Evolutionary conservation across 2,329 filamentous ascomycete species (phyloP).

Genomic region (Fusarium heterosporum): DNA sequence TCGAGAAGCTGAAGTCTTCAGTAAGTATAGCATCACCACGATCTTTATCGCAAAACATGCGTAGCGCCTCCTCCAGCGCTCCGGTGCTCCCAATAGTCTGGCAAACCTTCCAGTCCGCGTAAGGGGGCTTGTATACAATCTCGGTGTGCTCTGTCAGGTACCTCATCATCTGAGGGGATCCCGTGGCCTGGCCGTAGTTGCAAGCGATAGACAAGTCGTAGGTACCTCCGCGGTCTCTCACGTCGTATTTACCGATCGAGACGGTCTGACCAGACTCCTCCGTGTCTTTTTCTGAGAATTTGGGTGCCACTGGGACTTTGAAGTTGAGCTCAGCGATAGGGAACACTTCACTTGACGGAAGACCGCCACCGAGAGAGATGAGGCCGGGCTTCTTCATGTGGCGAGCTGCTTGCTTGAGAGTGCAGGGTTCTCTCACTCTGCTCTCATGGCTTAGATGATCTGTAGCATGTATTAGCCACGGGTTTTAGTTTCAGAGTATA

Average conservation of each 20-base stretch:
- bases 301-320: constrained; percentile 75
- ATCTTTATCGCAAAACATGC: constrained; percentile 79
- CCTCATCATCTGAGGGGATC: constrained; percentile 86
- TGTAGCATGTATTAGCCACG: constrained; percentile 45
- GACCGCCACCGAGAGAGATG: constrained; percentile 90
- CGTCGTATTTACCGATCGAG: constrained; percentile 85
- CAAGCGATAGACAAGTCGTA: constrained; percentile 87
- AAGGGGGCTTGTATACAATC: constrained; percentile 86
- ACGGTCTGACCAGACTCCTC: constrained; percentile 69
- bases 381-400: constrained; percentile 84
- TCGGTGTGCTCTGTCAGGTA: constrained; percentile 97
- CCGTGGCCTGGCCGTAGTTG: constrained; percentile 92
- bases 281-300: constrained; percentile 78
- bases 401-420: constrained; percentile 85
- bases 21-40: constrained; percentile 83
- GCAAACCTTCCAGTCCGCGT: constrained; percentile 88
- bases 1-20: constrained; percentile 92
- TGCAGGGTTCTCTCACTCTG: constrained; percentile 69
- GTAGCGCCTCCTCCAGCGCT: constrained; percentile 83
- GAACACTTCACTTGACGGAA: constrained; percentile 91
- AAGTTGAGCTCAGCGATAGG: constrained; percentile 84
- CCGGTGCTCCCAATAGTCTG: constrained; percentile 89
- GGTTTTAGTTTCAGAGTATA: not conserved
- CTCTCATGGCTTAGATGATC: constrained; percentile 73
- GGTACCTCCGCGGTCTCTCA: constrained; percentile 64